Evolutionary conservation across 768 basidiomycete species (phyloP).

Genomic region (Trichaptum fuscoviolaceum): DNA sequence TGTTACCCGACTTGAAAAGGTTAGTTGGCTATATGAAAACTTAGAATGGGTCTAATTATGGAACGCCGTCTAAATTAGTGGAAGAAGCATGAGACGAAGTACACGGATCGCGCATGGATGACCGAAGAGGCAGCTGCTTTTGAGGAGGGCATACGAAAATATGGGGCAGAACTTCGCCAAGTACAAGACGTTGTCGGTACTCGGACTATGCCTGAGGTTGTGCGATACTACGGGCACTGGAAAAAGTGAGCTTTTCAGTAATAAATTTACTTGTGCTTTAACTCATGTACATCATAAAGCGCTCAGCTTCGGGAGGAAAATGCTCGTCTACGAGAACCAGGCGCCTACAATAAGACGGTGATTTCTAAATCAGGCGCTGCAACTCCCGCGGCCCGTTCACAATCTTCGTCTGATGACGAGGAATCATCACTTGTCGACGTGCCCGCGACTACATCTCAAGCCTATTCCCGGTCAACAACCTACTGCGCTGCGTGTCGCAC

Average conservation of each 20-base stretch:
- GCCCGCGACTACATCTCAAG: constrained; percentile 33
- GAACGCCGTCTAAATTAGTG: constrained; percentile 44
- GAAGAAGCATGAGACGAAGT: constrained; percentile 63
- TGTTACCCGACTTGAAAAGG: constrained; percentile 58
- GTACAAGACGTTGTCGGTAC: constrained; percentile 71
- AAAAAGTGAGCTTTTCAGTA: constrained; percentile 53
- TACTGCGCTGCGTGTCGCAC: constrained; percentile 82
- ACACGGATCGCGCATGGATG: constrained; percentile 67
- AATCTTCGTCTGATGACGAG: constrained; percentile 44
- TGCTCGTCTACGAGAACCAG: constrained; percentile 37
- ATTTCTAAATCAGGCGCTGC: constrained; percentile 24
- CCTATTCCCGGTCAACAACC: constrained; percentile 29
- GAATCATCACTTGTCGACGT: constrained; percentile 70
- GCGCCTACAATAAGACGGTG: constrained; percentile 24
- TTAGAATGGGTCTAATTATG: background rate
- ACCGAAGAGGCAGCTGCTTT: constrained; percentile 66
- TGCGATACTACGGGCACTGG: constrained; percentile 82
- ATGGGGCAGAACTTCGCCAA: constrained; percentile 75
- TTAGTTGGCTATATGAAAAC: constrained; percentile 22
- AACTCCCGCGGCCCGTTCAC: constrained; percentile 30
- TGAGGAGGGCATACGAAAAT: constrained; percentile 65
- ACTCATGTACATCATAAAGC: constrained; percentile 30
- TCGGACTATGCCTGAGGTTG: constrained; percentile 68
- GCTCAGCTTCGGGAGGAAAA: constrained; percentile 68
- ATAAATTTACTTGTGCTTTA: constrained; percentile 8